Percentiles rank a stretch among this genome's conserved stretches.
Evolutionary conservation across 257 asterid genomes (phyloP).

Genomic region (Petunia axillaris): DNA sequence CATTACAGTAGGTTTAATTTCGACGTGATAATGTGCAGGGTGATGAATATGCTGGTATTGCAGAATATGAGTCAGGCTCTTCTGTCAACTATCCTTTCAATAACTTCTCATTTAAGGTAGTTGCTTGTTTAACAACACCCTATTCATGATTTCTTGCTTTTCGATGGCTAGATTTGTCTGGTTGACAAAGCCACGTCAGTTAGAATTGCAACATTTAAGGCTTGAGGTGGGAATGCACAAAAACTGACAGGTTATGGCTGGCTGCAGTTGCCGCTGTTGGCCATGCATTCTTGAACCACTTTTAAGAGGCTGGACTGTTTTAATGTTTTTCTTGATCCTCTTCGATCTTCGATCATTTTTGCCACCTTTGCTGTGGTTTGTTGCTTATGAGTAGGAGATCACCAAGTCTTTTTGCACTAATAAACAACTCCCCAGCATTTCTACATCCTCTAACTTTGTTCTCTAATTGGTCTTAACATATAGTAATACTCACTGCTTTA

Average conservation of each 20-base stretch:
- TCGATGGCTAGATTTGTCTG: not conserved
- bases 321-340: not conserved
- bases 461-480: not conserved
- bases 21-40: slow-evolving; percentile 45
- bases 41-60: slow-evolving; percentile 68
- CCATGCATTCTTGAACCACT: slow-evolving; percentile 8
- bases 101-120: slow-evolving; percentile 96
- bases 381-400: not conserved
- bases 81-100: slow-evolving; percentile 88
- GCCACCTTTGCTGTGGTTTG: not conserved
- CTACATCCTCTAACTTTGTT: not conserved
- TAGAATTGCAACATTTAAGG: not conserved
- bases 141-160: not conserved
- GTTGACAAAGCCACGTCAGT: not conserved
- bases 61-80: slow-evolving; percentile 70
- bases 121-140: not conserved
- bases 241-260: slow-evolving; percentile 20
- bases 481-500: not conserved
- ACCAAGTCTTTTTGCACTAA: not conserved
- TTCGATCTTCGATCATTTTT: not conserved
- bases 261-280: slow-evolving; percentile 13
- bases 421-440: not conserved
- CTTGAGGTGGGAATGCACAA: not conserved
- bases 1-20: slow-evolving; percentile 17
- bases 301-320: not conserved